Base-by-base conservation (phyloP, 805 yeast species). In the Novakomyces olei region DNA sequence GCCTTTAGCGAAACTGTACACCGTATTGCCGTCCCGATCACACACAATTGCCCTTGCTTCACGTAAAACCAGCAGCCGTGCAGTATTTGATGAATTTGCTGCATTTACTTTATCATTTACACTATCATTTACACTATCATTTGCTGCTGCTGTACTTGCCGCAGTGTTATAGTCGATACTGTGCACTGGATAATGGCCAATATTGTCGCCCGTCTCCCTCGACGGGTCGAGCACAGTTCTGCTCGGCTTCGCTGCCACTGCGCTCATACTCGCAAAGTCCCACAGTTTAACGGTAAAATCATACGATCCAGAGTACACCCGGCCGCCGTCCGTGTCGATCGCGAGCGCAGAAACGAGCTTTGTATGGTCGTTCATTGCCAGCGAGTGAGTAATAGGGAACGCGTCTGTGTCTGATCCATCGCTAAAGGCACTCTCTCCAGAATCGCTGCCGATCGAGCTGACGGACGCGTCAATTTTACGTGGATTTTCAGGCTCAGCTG, bases 211-310 rank as follows among this genome's bases (percentile, higher is more conserved):
- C 18, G 41, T 44, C 15, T 43, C 46, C 18, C 42, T 42, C 10
- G 30, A 20, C 1, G 53, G 51, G 19, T 45, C 49, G 6, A 49
- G 14, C 7, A 29, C n/a, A 5, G 41, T 26, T 19, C 42, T 38
- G 27, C 48, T 45, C 15, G 54, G 43, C n/a, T 15, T 26, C 22
- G 34, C 36, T 8, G 37, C 22, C 2, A 32, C 29, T 3, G 51
- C 34, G 19, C 49, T 48, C 46, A 58, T 44, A 5, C 53, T 45
- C 20, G 39, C 37, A 36, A 57, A 58, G 22, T 53, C 49, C 47
- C 47, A 57, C 10, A 46, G 36, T 26, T 46, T 41, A 14, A 57
- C 29, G 1, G 36, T 37, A 22, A 42, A 36, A 32, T 51, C 56
- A 18, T 37, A 34, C 2, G 54, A 45, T 1, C 49, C 41, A 1